These are phyloP conservation scores for Saccharum officinarum DNA, from an alignment of 176 grass and related monocot genomes.

Conservation along the genomic window DNA sequence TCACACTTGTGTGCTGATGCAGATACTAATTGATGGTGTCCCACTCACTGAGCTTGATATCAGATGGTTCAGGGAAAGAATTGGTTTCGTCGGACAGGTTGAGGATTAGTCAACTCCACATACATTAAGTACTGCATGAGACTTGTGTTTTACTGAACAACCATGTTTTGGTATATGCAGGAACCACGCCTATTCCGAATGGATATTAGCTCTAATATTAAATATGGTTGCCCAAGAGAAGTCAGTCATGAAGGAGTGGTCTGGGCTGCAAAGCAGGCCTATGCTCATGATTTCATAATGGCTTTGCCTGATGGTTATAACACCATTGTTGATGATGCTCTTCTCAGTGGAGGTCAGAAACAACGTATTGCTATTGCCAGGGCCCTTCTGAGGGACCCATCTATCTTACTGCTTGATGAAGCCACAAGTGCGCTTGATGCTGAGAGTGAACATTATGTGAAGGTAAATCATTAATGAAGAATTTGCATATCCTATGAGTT, in stretches of 20 bases:
- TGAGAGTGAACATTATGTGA: constrained; percentile 94
- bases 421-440: constrained; percentile 94
- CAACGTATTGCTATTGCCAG: constrained; percentile 96
- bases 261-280: constrained; percentile 87
- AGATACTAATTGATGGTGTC: constrained; percentile 82
- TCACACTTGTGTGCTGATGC: constrained; percentile 23
- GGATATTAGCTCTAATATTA: constrained; percentile 90
- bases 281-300: constrained; percentile 86
- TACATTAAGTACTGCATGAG: neutral
- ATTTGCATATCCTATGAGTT: neutral
- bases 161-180: constrained; percentile 42
- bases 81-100: constrained; percentile 96
- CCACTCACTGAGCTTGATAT: constrained; percentile 68
- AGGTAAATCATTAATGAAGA: constrained; percentile 50
- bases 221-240: constrained; percentile 84
- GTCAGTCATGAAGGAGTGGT: constrained; percentile 80
- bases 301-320: constrained; percentile 76
- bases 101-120: constrained; percentile 31
- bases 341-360: constrained; percentile 98
- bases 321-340: constrained; percentile 76
- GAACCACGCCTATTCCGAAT: constrained; percentile 91
- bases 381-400: constrained; percentile 82
- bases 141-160: constrained; percentile 13
- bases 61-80: constrained; percentile 96
- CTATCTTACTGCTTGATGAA: constrained; percentile 96